These are phyloP conservation scores for Saposhnikovia divaricata DNA, from an alignment of 129 eudicot genomes.

Conservation along the genomic window DNA sequence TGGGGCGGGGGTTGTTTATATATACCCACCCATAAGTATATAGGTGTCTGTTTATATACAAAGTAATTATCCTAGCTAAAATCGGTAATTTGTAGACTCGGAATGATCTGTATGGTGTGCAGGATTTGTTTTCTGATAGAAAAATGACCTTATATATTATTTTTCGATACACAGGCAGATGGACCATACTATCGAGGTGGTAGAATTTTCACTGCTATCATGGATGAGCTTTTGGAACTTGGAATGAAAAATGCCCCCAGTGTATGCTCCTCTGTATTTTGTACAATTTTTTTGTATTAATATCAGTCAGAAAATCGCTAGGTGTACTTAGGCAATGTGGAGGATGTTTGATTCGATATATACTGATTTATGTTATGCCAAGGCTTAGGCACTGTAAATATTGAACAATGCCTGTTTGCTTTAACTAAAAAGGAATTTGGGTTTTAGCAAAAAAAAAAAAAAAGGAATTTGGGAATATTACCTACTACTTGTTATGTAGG, in stretches of 20 bases:
- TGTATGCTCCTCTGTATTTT: not conserved
- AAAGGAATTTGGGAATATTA: not conserved
- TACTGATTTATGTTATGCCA: not conserved
- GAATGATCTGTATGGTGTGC: not conserved
- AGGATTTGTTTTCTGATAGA: not conserved
- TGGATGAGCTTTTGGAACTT: not conserved
- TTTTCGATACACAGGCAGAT: not conserved
- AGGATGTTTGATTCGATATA: not conserved
- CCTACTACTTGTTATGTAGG: not conserved
- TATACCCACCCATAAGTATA: not conserved
- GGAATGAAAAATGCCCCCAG: not conserved
- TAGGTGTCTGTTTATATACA: not conserved
- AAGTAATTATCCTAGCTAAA: not conserved
- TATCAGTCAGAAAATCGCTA: not conserved
- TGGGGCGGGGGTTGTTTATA: not conserved
- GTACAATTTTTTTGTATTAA: not conserved
- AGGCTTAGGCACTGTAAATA: not conserved
- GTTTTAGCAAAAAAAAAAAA: too few species aligned
- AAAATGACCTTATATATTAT: not conserved
- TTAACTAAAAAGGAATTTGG: not conserved
- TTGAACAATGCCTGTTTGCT: not conserved
- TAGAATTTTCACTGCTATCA: constrained; percentile 1
- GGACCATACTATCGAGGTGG: constrained; percentile 4
- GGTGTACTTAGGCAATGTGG: not conserved
- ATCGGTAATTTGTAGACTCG: not conserved